A percentile compares a stretch with the other conserved stretches of the same genome.
These are phyloP conservation scores for Coriaria nepalensis DNA, from an alignment of 306 rosid genomes.

Conservation along the genomic window DNA sequence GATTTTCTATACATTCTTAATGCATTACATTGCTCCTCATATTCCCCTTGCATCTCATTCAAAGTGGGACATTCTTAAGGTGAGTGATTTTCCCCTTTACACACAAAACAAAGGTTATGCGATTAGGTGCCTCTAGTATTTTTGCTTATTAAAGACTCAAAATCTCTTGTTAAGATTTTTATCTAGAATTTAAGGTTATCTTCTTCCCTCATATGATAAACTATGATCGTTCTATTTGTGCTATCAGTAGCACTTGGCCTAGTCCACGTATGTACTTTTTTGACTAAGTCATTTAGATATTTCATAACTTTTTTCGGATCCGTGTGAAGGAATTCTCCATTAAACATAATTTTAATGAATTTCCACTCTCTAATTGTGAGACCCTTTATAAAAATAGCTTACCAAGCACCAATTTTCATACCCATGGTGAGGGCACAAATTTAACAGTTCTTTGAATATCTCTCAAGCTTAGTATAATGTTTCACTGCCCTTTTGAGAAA, in stretches of 20 bases:
- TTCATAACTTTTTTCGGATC: background rate
- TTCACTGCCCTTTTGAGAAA: background rate
- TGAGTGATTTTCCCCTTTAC: background rate
- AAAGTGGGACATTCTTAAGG: background rate
- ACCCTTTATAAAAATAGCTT: background rate
- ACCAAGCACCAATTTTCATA: background rate
- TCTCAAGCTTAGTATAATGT: background rate
- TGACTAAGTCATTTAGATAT: background rate
- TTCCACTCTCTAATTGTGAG: background rate
- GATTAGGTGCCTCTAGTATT: background rate
- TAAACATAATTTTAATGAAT: too few species aligned
- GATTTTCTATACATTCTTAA: too few species aligned
- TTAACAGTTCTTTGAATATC: background rate
- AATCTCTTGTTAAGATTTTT: background rate
- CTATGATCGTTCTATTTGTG: background rate
- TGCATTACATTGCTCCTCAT: background rate
- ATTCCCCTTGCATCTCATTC: background rate
- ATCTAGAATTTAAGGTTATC: background rate
- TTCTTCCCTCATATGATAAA: background rate
- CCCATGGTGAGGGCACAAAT: background rate
- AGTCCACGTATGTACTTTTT: background rate
- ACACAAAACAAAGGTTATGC: background rate
- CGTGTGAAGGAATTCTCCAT: background rate
- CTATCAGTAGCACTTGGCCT: background rate
- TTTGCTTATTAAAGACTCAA: background rate